Evolutionary conservation across 2,329 filamentous ascomycete species (phyloP).

Genomic region (Cladosporium cucumerinum): DNA sequence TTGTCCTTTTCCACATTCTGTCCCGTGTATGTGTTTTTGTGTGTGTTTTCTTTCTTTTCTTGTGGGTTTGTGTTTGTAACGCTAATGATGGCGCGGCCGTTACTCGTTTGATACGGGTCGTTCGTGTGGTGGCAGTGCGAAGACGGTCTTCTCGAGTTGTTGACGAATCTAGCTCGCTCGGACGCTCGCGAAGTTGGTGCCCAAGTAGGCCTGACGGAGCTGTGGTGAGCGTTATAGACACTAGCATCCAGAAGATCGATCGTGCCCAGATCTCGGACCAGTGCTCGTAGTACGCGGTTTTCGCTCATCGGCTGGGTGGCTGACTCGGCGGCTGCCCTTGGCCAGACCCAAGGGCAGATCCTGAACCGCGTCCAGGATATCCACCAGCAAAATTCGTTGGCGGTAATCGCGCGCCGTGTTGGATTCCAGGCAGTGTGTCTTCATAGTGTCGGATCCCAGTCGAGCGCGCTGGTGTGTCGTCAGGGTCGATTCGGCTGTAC

Average conservation of each 20-base stretch:
- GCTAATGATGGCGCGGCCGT: background rate
- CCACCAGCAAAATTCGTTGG: background rate
- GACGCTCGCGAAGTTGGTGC: background rate
- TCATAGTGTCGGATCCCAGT: slow-evolving; percentile 30
- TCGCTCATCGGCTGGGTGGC: background rate
- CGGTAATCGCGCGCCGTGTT: background rate
- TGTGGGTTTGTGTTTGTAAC: background rate
- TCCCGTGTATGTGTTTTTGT: background rate
- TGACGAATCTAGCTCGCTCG: background rate
- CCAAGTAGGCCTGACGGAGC: background rate
- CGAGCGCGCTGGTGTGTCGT: slow-evolving; percentile 28
- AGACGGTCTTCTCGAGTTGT: background rate
- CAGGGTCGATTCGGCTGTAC: slow-evolving; percentile 22
- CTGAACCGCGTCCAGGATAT: background rate
- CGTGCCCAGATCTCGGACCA: background rate
- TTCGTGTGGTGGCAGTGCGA: background rate
- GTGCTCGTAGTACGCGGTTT: background rate
- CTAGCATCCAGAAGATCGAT: background rate
- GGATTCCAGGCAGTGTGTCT: slow-evolving; percentile 15
- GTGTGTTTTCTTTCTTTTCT: background rate
- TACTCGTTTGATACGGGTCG: background rate
- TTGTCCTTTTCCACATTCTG: background rate
- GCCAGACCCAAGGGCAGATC: background rate
- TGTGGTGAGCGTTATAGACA: background rate
- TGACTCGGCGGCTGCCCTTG: slow-evolving; percentile 1